Base-by-base conservation (phyloP, 331 rosid genomes). In the Saraca asoca region DNA sequence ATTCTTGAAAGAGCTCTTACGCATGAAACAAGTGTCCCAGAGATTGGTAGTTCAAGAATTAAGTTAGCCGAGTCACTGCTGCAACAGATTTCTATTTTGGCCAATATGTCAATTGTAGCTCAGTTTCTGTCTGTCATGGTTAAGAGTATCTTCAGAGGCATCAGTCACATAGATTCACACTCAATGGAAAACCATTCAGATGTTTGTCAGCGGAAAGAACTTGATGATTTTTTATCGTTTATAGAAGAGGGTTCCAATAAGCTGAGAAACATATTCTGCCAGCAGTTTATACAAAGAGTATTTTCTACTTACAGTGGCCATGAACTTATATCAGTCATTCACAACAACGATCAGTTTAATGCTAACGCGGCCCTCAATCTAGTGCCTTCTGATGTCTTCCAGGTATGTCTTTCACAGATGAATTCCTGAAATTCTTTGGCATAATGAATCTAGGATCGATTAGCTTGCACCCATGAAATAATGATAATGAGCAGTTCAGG, bases 21-120 rank as follows among this genome's bases (percentile, higher is more conserved):
- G 34, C 41, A 50, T 38, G 82, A 81, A 45, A 69, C 54, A 66
- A 71, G 49, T 10, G 49, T 11, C 63, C 45, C 16, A 35, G 84
- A 79, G 50, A 62, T 68, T 59, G 77, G 9, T 62, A 79, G 46
- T 78, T 54, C 75, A 14, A 57, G 75, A 58, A 73, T 83, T 57
- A 80, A 71, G 73, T 69, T 76, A 24, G 84, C 90, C 1, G 79
- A 77, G 69, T 68, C 88, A 51, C 37, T 81, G 70, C 15, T 65
- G 17, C 91, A 85, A 20, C 87, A 85, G 60, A 77, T 87, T 71
- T 83, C 96, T 33, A 19, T 90, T 71, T 75, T 90, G 80, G 88
- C 82, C 76, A 90, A 85, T 72, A 19, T 81, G 31, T 83, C 90
- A 71, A 70, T 88, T 2, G 12, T 85, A 12, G 68, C 64, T 60